These are phyloP conservation scores for Yamadazyma epiphylla DNA, from an alignment of 1,139 yeast genomes.

Conservation along the genomic window DNA sequence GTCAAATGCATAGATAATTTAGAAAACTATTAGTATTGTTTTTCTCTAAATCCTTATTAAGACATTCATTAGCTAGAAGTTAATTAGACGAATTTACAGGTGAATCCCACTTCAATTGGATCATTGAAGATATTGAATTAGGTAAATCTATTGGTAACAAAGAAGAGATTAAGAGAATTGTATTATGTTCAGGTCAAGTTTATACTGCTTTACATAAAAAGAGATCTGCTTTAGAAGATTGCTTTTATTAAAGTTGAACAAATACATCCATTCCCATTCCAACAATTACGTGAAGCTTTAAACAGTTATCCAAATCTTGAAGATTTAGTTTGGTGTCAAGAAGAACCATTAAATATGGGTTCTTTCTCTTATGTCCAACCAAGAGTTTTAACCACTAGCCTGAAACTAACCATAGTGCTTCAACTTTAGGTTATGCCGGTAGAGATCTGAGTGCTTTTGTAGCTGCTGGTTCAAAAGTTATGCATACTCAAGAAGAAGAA, in stretches of 20 bases:
- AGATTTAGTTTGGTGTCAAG: conserved; percentile 97
- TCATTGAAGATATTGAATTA: conserved; percentile 85
- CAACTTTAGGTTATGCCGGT: conserved; percentile 80
- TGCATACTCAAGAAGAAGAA: conserved; percentile 87
- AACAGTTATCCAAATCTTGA: conserved; percentile 76
- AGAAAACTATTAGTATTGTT: conserved; percentile 89
- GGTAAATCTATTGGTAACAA: conserved; percentile 72
- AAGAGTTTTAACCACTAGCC: conserved; percentile 72
- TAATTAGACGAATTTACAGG: conserved; percentile 78
- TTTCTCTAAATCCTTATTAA: conserved; percentile 90
- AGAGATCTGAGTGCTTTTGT: conserved; percentile 98
- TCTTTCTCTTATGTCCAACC: conserved; percentile 77
- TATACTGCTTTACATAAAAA: conserved; percentile 87
- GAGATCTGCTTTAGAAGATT: conserved; percentile 69
- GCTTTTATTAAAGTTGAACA: conserved; percentile 92
- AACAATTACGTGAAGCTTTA: conserved; percentile 83
- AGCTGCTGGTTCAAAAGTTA: conserved; percentile 94
- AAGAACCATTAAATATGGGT: conserved; percentile 99
- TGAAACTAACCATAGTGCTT: conserved; percentile 65
- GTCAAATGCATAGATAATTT: conserved; percentile 99
- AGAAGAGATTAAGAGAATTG: conserved; percentile 85
- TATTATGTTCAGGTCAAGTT: conserved; percentile 89
- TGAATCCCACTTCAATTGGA: conserved; percentile 91
- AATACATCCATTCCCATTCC: conserved; percentile 98
- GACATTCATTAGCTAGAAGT: conserved; percentile 98